Percentiles rank a stretch among this genome's conserved stretches.
These are phyloP conservation scores for Tolypocladium guangdongense DNA, from an alignment of 2,329 filamentous ascomycete genomes.

Conservation along the genomic window DNA sequence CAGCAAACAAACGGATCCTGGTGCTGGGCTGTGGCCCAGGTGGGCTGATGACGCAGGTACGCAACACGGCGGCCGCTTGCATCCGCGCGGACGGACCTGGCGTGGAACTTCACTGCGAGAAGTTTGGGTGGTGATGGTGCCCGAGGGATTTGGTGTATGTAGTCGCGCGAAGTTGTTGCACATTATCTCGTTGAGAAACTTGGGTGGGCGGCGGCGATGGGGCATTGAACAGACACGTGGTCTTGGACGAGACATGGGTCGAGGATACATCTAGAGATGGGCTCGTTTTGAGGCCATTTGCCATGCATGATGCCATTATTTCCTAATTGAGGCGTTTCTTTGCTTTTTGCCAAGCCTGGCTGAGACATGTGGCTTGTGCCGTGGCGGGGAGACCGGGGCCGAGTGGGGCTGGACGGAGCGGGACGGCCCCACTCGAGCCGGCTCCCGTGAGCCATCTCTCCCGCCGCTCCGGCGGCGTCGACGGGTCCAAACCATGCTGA, in stretches of 20 bases:
- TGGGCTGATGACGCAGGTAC: slow-evolving; percentile 28
- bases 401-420: background rate
- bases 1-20: slow-evolving; percentile 22
- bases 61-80: slow-evolving; percentile 26
- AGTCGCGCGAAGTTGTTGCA: background rate
- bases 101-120: slow-evolving; percentile 37
- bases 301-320: background rate
- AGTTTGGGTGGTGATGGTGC: slow-evolving; percentile 32
- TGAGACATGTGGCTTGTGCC: background rate
- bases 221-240: background rate
- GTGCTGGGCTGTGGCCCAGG: slow-evolving; percentile 37
- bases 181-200: too few species aligned
- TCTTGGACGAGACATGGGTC: background rate
- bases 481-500: background rate
- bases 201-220: too few species aligned
- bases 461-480: background rate
- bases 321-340: background rate
- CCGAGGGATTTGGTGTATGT: too few species aligned
- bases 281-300: background rate
- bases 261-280: background rate
- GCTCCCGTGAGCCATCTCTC: background rate
- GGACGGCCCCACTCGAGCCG: background rate
- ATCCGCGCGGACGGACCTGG: slow-evolving; percentile 30
- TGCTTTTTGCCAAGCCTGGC: background rate
- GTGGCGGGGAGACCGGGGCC: background rate